These are phyloP conservation scores for Benincasa hispida DNA, from an alignment of 306 rosid genomes.

Conservation along the genomic window DNA sequence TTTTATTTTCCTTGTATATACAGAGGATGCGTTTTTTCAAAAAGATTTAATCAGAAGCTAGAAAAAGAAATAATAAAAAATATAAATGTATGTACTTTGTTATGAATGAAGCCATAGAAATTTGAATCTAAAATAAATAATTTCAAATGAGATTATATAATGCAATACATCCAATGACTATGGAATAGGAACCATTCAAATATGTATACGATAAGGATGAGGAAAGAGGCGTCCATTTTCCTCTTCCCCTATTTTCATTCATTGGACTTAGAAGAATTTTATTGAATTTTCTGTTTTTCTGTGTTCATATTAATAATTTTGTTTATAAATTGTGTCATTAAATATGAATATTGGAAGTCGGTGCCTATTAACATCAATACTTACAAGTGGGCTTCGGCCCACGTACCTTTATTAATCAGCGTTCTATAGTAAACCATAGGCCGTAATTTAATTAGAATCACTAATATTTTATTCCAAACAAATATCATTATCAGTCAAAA, in stretches of 20 bases:
- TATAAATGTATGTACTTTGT: no score
- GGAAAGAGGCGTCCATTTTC: neutral
- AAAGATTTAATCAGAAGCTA: no score
- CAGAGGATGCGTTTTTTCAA: no score
- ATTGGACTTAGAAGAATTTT: neutral
- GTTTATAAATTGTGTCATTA: neutral
- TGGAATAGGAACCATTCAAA: neutral
- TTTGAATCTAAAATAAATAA: no score
- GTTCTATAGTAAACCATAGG: neutral
- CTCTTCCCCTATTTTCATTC: neutral
- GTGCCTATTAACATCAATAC: neutral
- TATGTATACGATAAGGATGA: neutral
- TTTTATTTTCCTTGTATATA: no score
- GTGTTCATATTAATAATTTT: neutral
- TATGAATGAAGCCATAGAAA: no score
- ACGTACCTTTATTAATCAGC: neutral
- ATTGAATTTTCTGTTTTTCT: neutral
- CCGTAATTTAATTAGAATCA: neutral
- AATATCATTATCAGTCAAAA: neutral
- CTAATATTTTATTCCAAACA: neutral
- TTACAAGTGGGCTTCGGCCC: conserved; percentile 1
- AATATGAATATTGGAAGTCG: neutral
- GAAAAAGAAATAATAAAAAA: no score
- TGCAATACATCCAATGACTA: neutral
- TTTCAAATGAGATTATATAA: neutral